These are phyloP conservation scores for Protomyces gravidus DNA, from an alignment of 1,139 yeast species.

Conservation along the genomic window DNA sequence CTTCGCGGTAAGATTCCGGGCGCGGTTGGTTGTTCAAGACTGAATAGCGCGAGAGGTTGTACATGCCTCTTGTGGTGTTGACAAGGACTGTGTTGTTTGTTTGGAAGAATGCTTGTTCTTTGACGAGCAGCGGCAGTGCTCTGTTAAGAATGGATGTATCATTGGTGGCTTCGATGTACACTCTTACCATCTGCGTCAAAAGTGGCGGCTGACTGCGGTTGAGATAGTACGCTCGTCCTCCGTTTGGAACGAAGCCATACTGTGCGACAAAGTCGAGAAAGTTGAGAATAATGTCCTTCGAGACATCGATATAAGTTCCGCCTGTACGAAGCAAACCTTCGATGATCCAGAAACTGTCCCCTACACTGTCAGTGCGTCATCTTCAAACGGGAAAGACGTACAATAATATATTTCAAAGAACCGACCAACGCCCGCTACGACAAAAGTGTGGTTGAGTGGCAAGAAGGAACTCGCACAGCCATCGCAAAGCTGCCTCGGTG, in stretches of 20 bases:
- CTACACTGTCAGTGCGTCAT: too few relatives aligned
- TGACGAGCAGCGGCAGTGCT: constrained; percentile 20
- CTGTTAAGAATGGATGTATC: constrained; percentile 18
- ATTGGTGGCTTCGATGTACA: constrained; percentile 14
- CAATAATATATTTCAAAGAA: constrained; percentile 28
- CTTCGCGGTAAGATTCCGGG: constrained; percentile 28
- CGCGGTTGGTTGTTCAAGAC: constrained; percentile 23
- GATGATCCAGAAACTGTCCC: constrained; percentile 27
- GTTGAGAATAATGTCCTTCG: constrained; percentile 17
- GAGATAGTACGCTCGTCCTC: constrained; percentile 27
- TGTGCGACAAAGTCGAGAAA: constrained; percentile 12
- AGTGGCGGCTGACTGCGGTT: constrained; percentile 30
- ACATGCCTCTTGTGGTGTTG: neutral
- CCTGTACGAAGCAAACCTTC: constrained; percentile 22
- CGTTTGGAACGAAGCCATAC: constrained; percentile 29
- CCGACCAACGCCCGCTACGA: constrained; percentile 28
- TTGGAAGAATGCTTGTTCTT: constrained; percentile 15
- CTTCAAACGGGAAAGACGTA: constrained; percentile 22
- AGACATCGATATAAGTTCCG: constrained; percentile 10
- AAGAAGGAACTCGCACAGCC: constrained; percentile 27
- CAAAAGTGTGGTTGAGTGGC: constrained; percentile 22
- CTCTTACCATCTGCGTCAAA: constrained; percentile 20
- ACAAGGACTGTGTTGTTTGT: neutral
- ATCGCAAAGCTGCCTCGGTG: constrained; percentile 1
- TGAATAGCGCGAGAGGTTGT: neutral